Conservation (phyloP, 1,284 basidiomycete genomes). For the Neonothopanus nambi region DNA sequence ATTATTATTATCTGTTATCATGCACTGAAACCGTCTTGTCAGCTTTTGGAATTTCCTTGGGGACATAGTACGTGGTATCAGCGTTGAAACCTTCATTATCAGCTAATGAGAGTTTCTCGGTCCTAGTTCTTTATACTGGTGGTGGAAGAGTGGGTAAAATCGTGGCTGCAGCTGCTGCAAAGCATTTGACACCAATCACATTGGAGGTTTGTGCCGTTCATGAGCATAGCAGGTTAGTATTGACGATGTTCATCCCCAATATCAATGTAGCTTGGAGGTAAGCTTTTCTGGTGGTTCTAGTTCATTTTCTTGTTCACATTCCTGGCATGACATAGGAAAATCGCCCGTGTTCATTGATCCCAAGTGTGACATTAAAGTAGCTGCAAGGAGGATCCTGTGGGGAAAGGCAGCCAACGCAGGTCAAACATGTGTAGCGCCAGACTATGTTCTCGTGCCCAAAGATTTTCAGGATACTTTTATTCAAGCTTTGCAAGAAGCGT, state of each 20-base stretch:
- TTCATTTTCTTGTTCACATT: neutral
- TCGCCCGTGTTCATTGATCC: constrained; percentile 82
- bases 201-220: constrained; percentile 55
- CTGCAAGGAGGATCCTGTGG: constrained; percentile 73
- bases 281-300: neutral
- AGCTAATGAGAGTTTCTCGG: neutral
- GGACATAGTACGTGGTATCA: constrained; percentile 69
- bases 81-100: constrained; percentile 1
- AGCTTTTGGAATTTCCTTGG: constrained; percentile 82
- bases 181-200: constrained; percentile 82
- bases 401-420: constrained; percentile 79
- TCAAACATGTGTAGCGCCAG: constrained; percentile 75
- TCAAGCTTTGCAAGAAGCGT: constrained; percentile 62
- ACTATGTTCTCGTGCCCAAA: constrained; percentile 77
- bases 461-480: constrained; percentile 66
- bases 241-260: neutral
- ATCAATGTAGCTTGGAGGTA: constrained; percentile 31
- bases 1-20: neutral
- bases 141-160: constrained; percentile 78
- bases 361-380: constrained; percentile 56
- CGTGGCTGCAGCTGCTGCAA: constrained; percentile 81
- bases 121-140: constrained; percentile 63
- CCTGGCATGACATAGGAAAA: constrained; percentile 53
- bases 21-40: constrained; percentile 1
- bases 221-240: too few species aligned